Evolutionary conservation across 106 monocot genomes (phyloP), one percentile per base, ranked within the genome.

Genomic region (Iris macrosiphon): DNA sequence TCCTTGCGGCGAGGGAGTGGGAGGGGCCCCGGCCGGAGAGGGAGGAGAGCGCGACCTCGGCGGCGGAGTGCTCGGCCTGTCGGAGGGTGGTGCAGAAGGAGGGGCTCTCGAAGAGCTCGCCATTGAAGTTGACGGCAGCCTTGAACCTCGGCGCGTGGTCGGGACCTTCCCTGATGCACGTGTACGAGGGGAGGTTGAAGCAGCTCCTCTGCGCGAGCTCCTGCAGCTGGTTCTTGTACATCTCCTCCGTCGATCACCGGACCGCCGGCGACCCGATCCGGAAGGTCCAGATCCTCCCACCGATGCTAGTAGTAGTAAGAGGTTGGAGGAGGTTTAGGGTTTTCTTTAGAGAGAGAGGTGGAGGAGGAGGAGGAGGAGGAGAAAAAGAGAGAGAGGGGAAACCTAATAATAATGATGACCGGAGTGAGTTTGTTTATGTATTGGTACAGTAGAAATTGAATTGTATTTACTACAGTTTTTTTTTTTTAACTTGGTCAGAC

Each of bases 11-110:
- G 59, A 93, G 93, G 25, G 93, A 93, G 67, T 84, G 71, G 15
- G 93, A 81, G 11, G 93, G 87, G 4, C 80, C 83, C 7, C 80
- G 72, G 32, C 73, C 64, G 44, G 93, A 80, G 56, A 93, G 80
- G 42, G 93, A 73, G 65, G 58, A 62, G 60, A 93, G 84, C 14
- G 93, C 88, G 26, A 80, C 68, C 77, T 88, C 88, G 13, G 93
- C 88, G 24, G 93, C 88, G 49, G 87, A 67, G 75, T 93, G 93
- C 83, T 93, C 93, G 2, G 93, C 93, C 66, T 88, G 93, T 10
- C 93, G 62, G 31, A 93, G 77, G 2, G 93, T 93, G 38, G 80
- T 87, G 65, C 80, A 93, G 75, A 93, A 93, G 44, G 52, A 45
- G 7, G 88, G 88, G 57, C 93, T 88, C 70, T 88, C 83, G 59